Base-by-base conservation (phyloP, 2,329 filamentous ascomycete species). In the Periconia sp. region DNA sequence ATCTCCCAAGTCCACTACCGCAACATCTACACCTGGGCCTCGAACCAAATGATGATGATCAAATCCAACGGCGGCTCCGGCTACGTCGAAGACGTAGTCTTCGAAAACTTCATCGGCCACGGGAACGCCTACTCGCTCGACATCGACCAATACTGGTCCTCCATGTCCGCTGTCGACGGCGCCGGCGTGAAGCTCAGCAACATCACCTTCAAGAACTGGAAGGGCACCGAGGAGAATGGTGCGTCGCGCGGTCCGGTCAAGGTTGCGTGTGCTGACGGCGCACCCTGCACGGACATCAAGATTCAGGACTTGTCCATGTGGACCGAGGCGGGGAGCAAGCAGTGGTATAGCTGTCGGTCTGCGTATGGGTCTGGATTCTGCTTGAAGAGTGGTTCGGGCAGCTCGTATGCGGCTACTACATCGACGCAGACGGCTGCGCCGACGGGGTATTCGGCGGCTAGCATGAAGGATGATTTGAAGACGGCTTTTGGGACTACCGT, bases 41-140 rank as follows among this genome's bases (percentile, higher is more conserved):
- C 76, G 8, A 84, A 84, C 71, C 79, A 84, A 57, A 83, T 84
- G 80, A 76, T 78, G 65, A 81, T 82, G 79, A 77, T 84, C 70
- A 85, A 84, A 65, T 78, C 75, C 39, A 79, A 82, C 54, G 82
- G 82, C 29, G 82, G 82, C 25, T 73, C 61, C 43, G 82, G 81
- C 16, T 73, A 67, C 2, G 74, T 84, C 4, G 71, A 72, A 29
- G 75, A 83, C 50, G 68, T 73, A 11, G 55, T 73, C 1, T 73
- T 84, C 28, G 75, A 80, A 54, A 82, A 83, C 67, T 85, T 84
- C 63, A 79, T 81, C 61, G 81, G 82, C 26, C 79, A 81, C 61
- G 66, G 70, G 43, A 85, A 84, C 47, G 80, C 81, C 3, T 84
- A 83, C 68, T 76, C 74, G 9, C 68, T 83, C 17, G 70, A 83